phyloP scores from a whole-genome alignment of 1,284 basidiomycete genomes.

The Golubevia pallescens region DNA sequence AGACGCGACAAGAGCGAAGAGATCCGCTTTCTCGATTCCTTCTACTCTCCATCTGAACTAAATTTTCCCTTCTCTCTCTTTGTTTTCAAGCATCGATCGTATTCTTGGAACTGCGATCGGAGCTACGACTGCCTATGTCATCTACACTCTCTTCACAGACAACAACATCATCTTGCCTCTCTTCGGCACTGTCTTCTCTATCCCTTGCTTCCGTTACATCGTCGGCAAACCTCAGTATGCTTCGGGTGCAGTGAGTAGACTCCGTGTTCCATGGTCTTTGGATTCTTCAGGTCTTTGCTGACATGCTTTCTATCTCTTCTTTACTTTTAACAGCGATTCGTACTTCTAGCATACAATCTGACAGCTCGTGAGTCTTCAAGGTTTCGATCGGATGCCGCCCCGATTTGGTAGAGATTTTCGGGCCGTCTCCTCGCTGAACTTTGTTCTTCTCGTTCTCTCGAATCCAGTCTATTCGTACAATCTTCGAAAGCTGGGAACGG shows the following conservation, averaged over 20 bases:
- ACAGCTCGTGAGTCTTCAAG: slow-evolving; percentile 31
- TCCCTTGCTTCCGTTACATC: slow-evolving; percentile 93
- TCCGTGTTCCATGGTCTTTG: too few species aligned
- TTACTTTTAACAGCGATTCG: slow-evolving; percentile 24
- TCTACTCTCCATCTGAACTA: not conserved
- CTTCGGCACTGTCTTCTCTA: slow-evolving; percentile 86
- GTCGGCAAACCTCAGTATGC: slow-evolving; percentile 69
- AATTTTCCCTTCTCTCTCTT: not conserved
- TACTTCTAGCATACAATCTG: slow-evolving; percentile 51
- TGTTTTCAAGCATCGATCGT: slow-evolving; percentile 23
- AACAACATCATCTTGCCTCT: slow-evolving; percentile 77
- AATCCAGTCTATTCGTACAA: slow-evolving; percentile 75
- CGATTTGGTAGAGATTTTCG: slow-evolving; percentile 6
- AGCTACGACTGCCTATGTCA: slow-evolving; percentile 75
- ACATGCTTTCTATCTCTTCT: too few species aligned
- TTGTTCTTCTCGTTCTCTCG: slow-evolving; percentile 3
- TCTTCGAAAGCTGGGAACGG: slow-evolving; percentile 73
- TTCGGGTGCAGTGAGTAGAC: slow-evolving; percentile 24
- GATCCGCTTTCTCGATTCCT: too few species aligned
- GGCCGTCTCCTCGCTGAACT: slow-evolving; percentile 14
- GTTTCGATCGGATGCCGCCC: too few species aligned
- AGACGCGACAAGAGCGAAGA: too few species aligned
- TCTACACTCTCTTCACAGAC: slow-evolving; percentile 75
- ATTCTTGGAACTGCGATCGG: slow-evolving; percentile 68
- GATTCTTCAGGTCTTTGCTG: too few species aligned